Conservation (phyloP, 2,329 filamentous ascomycete genomes). For the Penicillium corylophilum region DNA sequence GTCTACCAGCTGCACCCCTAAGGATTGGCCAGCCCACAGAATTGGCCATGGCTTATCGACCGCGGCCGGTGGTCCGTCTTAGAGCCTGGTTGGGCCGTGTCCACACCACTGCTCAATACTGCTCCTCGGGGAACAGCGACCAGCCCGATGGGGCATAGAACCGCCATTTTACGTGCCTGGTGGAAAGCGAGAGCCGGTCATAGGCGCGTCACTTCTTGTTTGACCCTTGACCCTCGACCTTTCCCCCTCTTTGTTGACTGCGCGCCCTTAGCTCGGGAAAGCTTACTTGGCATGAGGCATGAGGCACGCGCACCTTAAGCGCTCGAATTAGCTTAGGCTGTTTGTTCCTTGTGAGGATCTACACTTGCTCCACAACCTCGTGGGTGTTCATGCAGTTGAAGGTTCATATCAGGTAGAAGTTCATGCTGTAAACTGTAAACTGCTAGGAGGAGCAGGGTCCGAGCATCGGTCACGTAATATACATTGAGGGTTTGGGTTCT, state of each 20-base stretch:
- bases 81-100: conserved; percentile 27
- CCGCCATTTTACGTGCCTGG: conserved; percentile 14
- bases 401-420: conserved; percentile 1
- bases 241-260: not conserved
- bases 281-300: conserved; percentile 2
- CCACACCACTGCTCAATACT: conserved; percentile 16
- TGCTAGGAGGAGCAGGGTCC: not conserved
- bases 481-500: not conserved
- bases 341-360: conserved; percentile 1
- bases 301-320: not conserved
- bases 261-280: not conserved
- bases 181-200: conserved; percentile 12
- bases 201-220: conserved; percentile 20
- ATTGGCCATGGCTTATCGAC: conserved; percentile 26
- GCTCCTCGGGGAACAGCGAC: conserved; percentile 3
- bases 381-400: not conserved
- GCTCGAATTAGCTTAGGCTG: not conserved
- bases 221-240: no score
- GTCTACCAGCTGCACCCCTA: conserved; percentile 2
- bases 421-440: not conserved
- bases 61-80: conserved; percentile 3
- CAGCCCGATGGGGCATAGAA: conserved; percentile 13
- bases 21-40: conserved; percentile 19
- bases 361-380: not conserved
- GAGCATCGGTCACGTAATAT: conserved; percentile 6